phyloP scores from a whole-genome alignment of 164 flowering plant species.

The Vitis cinerea region DNA sequence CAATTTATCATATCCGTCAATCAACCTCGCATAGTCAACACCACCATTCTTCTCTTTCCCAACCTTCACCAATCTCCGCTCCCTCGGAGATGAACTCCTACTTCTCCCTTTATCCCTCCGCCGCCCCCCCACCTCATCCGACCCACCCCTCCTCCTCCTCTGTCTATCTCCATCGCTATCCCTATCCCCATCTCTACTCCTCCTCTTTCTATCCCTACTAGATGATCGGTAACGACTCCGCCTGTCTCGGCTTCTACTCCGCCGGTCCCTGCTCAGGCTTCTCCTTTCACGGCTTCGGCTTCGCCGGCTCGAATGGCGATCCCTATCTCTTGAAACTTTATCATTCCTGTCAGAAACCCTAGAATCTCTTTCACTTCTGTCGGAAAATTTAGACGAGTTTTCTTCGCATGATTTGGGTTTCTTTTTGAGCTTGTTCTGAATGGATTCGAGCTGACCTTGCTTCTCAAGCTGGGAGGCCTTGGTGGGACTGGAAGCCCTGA shows the following conservation, averaged over 20 bases:
- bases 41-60: conserved; percentile 32
- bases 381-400: conserved; percentile 33
- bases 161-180: conserved; percentile 18
- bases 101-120: conserved; percentile 37
- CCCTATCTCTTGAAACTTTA: conserved; percentile 5
- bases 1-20: conserved; percentile 76
- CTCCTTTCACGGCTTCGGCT: conserved; percentile 24
- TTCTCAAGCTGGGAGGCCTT: conserved; percentile 43
- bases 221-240: conserved; percentile 18
- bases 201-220: conserved; percentile 10
- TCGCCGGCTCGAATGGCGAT: conserved; percentile 14
- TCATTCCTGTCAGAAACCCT: no score
- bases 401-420: conserved; percentile 26
- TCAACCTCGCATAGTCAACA: conserved; percentile 55
- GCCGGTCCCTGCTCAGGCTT: conserved; percentile 21
- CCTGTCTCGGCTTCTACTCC: conserved; percentile 13
- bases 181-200: conserved; percentile 18
- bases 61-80: conserved; percentile 8
- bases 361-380: conserved; percentile 16
- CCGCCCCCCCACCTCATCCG: conserved; percentile 8
- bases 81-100: conserved; percentile 29
- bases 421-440: conserved; percentile 73
- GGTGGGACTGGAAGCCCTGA: conserved; percentile 64
- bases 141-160: conserved; percentile 22
- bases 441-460: conserved; percentile 49